These are phyloP conservation scores for Phaffia tasmanica DNA, from an alignment of 768 basidiomycete genomes.

Conservation along the genomic window DNA sequence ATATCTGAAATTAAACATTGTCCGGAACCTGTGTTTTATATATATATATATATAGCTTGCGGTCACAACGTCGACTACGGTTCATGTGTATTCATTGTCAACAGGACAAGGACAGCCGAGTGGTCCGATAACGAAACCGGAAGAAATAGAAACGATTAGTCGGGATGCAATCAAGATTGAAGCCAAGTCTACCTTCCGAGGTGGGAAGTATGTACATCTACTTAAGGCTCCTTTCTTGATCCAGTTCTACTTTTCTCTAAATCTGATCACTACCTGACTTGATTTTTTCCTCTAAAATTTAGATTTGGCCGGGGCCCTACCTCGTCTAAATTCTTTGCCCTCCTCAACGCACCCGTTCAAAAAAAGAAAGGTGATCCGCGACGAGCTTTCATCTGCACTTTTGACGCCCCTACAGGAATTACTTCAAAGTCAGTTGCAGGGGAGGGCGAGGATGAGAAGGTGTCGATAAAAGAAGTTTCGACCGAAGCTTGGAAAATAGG, in stretches of 20 bases:
- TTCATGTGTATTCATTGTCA: slow-evolving; percentile 30
- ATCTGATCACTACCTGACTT: not conserved
- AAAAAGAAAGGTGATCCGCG: slow-evolving; percentile 32
- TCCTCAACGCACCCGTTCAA: slow-evolving; percentile 32
- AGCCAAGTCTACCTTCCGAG: slow-evolving; percentile 31
- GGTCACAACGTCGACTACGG: slow-evolving; percentile 31
- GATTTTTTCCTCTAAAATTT: not conserved
- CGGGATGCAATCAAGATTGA: slow-evolving; percentile 15
- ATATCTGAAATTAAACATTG: not conserved
- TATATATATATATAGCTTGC: slow-evolving; percentile 28
- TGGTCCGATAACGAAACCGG: not conserved
- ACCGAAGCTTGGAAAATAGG: slow-evolving; percentile 51
- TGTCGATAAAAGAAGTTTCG: slow-evolving; percentile 27
- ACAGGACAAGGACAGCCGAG: slow-evolving; percentile 2
- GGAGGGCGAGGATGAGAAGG: slow-evolving; percentile 31
- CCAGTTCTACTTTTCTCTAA: not conserved
- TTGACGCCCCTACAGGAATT: slow-evolving; percentile 17
- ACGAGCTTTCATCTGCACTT: slow-evolving; percentile 32
- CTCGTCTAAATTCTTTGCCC: slow-evolving; percentile 32
- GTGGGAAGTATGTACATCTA: slow-evolving; percentile 31
- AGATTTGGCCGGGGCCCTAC: slow-evolving; percentile 23
- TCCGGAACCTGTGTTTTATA: not conserved
- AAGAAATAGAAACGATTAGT: slow-evolving; percentile 16
- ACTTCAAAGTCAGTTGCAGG: not conserved
- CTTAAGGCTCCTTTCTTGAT: not conserved